Evolutionary conservation across 2,329 filamentous ascomycete genomes (phyloP), one percentile per base, ranked within the genome.

Genomic region (Massarina eburnea): DNA sequence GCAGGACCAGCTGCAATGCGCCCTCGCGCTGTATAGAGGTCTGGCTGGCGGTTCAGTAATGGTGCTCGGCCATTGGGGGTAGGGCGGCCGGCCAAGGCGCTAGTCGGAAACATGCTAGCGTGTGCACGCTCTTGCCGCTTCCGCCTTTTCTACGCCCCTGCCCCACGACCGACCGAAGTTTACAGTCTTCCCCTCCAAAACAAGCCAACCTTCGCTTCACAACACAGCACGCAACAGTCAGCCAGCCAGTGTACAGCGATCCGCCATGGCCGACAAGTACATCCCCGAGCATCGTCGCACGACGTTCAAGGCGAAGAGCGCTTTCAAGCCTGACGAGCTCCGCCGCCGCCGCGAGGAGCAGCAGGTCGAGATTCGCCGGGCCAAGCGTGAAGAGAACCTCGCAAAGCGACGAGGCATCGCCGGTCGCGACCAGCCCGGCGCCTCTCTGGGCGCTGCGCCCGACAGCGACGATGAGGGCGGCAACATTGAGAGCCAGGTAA

Each of bases 251-350:
- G 48, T 48, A 43, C 54, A 52, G 55, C 56, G 59, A 68, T 58
- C 57, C 65, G 85, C 65, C 77, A 99, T 99, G 94, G 88, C 94
- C 74, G 94, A 99, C 75, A 89, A 94, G 69, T 99, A 96, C 80
- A 99, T 99, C 70, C 94, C 94, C 73, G 94, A 99, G 80, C 94
- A 99, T 81, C 91, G 94, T 74, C 91, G 94, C 71, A 96, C 90
- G 59, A 91, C 96, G 79, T 99, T 96, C 86, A 99, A 99, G 87
- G 94, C 94, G 45, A 96, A 96, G 83, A 92, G 89, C 76, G 90
- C 90, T 68, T 97, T 99, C 82, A 96, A 96, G 84, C 92, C 92
- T 65, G 94, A 99, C 73, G 94, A 99, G 80, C 86, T 99, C 59
- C 90, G 94, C 72, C 91, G 94, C 68, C 94, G 94, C 71, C 94